Evolutionary conservation across 129 eudicot genomes (phyloP).

Genomic region (Scalesia atractyloides): DNA sequence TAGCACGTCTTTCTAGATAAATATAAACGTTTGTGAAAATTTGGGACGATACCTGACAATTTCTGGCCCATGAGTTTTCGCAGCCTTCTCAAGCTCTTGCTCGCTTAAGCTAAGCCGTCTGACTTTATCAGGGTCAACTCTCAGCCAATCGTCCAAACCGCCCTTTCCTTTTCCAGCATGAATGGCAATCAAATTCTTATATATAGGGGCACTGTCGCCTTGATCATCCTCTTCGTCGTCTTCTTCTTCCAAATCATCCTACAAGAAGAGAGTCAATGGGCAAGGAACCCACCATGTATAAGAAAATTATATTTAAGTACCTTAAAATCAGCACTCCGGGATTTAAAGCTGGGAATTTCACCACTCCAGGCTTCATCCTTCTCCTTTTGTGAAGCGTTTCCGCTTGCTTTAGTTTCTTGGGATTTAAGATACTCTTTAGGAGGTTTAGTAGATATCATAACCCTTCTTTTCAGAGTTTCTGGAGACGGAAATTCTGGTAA

Average conservation of each 20-base stretch:
- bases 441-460: constrained; percentile 92
- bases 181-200: constrained; percentile 75
- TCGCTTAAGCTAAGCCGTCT: constrained; percentile 98
- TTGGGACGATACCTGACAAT: constrained; percentile 61
- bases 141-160: constrained; percentile 76
- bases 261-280: constrained; percentile 30
- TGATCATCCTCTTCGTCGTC: constrained; percentile 52
- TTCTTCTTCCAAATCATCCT: constrained; percentile 50
- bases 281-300: constrained; percentile 7
- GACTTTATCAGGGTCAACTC: constrained; percentile 78
- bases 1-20: constrained; percentile 13
- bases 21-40: neutral
- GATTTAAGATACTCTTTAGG: constrained; percentile 74
- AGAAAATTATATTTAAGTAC: constrained; percentile 28
- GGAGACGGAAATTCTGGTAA: constrained; percentile 82
- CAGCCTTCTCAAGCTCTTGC: constrained; percentile 84
- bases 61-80: constrained; percentile 59
- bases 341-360: constrained; percentile 53
- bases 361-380: constrained; percentile 77
- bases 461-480: constrained; percentile 50
- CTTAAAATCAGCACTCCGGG: constrained; percentile 41
- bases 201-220: constrained; percentile 63
- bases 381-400: constrained; percentile 36
- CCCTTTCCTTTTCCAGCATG: constrained; percentile 99
- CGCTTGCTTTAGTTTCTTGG: constrained; percentile 44